Percentiles rank a stretch among this genome's conserved stretches.
phyloP scores from a whole-genome alignment of 2,329 filamentous ascomycete genomes.

The Incumbomyces delicatus region DNA sequence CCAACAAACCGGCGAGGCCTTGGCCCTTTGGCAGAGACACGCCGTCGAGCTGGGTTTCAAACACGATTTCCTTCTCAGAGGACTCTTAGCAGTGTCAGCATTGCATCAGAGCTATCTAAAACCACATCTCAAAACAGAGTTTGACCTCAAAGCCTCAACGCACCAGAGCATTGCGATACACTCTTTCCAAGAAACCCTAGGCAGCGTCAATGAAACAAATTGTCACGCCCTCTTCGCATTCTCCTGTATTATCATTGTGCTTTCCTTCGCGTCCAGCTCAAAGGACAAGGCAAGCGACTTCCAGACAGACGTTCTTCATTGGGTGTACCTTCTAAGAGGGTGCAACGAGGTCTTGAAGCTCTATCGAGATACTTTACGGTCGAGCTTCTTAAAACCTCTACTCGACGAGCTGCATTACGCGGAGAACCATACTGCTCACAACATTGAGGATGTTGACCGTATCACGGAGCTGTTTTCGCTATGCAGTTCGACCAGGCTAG shows the following conservation, averaged over 20 bases:
- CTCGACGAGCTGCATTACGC: conserved; percentile 23
- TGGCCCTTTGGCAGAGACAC: conserved; percentile 26
- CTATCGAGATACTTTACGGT: conserved; percentile 21
- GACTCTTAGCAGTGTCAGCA: conserved; percentile 34
- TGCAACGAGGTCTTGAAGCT: conserved; percentile 25
- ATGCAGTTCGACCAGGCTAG: conserved; percentile 19
- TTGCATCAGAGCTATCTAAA: conserved; percentile 35
- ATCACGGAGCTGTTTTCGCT: conserved; percentile 24
- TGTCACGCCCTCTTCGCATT: conserved; percentile 35
- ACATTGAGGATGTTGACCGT: conserved; percentile 19
- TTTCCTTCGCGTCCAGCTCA: conserved; percentile 25
- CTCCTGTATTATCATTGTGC: conserved; percentile 31
- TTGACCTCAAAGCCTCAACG: conserved; percentile 27
- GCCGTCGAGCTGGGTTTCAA: conserved; percentile 31
- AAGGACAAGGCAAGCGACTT: conserved; percentile 19
- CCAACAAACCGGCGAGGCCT: conserved; percentile 24
- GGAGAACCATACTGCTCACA: conserved; percentile 22
- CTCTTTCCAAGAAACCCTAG: conserved; percentile 26
- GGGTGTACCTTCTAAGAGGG: conserved; percentile 24
- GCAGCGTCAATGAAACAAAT: conserved; percentile 31
- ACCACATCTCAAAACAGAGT: conserved; percentile 25
- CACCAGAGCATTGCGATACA: conserved; percentile 30
- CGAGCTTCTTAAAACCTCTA: conserved; percentile 23
- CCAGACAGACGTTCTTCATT: conserved; percentile 23
- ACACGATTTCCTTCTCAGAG: conserved; percentile 36